These are phyloP conservation scores for Mortierella sp. DNA, from an alignment of 371 early-diverging fungal genomes.

Conservation along the genomic window DNA sequence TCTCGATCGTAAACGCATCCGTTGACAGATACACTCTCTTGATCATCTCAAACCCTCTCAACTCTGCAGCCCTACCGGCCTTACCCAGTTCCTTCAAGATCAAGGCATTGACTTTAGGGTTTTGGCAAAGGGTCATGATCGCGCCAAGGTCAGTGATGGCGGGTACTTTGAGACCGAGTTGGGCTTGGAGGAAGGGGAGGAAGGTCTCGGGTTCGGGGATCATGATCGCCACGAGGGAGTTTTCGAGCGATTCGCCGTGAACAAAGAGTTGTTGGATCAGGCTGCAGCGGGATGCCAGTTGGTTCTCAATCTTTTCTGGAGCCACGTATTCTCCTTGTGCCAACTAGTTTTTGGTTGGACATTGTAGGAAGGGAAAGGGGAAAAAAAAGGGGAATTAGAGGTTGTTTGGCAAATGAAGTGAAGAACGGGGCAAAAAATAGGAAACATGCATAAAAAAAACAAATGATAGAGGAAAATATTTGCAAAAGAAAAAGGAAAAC, in stretches of 20 bases:
- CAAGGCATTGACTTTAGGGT: conserved; percentile 61
- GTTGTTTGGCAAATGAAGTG: too few species aligned
- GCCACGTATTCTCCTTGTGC: conserved; percentile 97
- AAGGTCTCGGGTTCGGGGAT: conserved; percentile 83
- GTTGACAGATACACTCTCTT: conserved; percentile 65
- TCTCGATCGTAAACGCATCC: conserved; percentile 67
- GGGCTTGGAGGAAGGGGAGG: conserved; percentile 40
- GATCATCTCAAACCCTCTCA: conserved; percentile 61
- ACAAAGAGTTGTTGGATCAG: conserved; percentile 76
- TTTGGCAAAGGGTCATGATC: conserved; percentile 64
- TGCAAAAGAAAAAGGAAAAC: background rate
- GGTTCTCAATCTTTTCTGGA: conserved; percentile 87
- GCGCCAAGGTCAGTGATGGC: conserved; percentile 25
- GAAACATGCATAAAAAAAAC: too few species aligned
- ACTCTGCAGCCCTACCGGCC: conserved; percentile 38
- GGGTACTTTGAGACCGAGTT: background rate
- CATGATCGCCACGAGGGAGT: conserved; percentile 81
- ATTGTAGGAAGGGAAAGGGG: too few species aligned
- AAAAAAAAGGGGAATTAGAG: too few species aligned
- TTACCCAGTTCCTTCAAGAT: conserved; percentile 22
- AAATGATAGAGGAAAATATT: too few species aligned
- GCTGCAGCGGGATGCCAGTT: conserved; percentile 49
- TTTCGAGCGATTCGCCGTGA: conserved; percentile 89
- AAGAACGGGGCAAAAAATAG: too few species aligned
- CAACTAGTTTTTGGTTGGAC: conserved; percentile 25